Evolutionary conservation across 2,329 filamentous ascomycete genomes (phyloP).

Genomic region (Cladophialophora immunda): DNA sequence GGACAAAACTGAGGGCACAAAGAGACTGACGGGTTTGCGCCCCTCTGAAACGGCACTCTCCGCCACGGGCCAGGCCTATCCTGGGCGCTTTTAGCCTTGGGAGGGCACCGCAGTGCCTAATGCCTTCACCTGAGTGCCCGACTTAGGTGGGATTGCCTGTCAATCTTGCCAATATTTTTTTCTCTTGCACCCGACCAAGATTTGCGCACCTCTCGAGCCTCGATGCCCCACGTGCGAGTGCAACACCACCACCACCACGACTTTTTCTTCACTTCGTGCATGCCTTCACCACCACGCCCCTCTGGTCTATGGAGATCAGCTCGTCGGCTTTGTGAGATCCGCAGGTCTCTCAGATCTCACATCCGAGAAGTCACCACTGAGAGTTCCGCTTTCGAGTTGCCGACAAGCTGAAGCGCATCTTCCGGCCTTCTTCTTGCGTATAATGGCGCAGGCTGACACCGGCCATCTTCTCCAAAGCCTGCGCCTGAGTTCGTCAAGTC

Average conservation of each 20-base stretch:
- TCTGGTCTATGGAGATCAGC: slow-evolving; percentile 1
- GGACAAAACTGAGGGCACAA: slow-evolving; percentile 1
- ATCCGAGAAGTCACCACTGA: not conserved
- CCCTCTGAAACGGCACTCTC: slow-evolving; percentile 4
- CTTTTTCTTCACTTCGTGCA: not conserved
- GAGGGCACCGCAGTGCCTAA: not conserved
- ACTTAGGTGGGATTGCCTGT: not conserved
- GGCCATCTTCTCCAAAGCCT: slow-evolving; percentile 22
- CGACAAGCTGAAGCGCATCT: slow-evolving; percentile 6
- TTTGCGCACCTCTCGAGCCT: not conserved
- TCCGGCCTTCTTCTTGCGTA: slow-evolving; percentile 15
- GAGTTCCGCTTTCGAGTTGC: not conserved
- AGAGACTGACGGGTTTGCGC: not conserved
- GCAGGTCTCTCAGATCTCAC: not conserved
- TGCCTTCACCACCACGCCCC: not conserved
- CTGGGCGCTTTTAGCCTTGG: not conserved
- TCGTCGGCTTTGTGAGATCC: slow-evolving; percentile 2
- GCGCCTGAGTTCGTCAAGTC: slow-evolving; percentile 23
- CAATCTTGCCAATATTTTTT: slow-evolving; percentile 8
- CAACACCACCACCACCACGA: not conserved
- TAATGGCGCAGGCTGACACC: slow-evolving; percentile 37
- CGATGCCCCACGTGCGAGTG: not conserved
- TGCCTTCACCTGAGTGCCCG: not conserved
- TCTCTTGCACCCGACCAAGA: not conserved
- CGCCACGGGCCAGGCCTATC: slow-evolving; percentile 4